Percentiles rank a stretch among this genome's conserved stretches.
These are phyloP conservation scores for Pycnococcus provasolii DNA, from an alignment of 139 green algal genomes.

Conservation along the genomic window DNA sequence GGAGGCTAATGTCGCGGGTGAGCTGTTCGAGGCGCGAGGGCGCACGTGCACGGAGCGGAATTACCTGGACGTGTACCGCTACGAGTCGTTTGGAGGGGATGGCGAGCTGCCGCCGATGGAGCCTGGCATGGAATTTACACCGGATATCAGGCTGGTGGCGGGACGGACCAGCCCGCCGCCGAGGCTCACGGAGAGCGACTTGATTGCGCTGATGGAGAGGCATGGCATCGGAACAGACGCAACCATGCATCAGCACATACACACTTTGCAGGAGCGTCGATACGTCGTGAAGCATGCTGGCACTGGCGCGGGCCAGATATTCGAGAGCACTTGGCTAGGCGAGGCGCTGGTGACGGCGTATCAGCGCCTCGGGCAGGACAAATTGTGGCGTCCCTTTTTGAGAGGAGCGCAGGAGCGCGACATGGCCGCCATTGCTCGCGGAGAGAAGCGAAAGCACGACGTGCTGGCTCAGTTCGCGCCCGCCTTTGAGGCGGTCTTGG, in stretches of 20 bases:
- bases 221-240: slow-evolving; percentile 95
- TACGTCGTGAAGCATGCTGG: slow-evolving; percentile 29
- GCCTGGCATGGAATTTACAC: slow-evolving; percentile 48
- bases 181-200: slow-evolving; percentile 71
- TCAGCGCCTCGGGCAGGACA: slow-evolving; percentile 51
- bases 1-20: slow-evolving; percentile 52
- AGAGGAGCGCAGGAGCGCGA: slow-evolving; percentile 3
- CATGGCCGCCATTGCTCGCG: neutral
- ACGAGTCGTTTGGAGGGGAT: slow-evolving; percentile 67
- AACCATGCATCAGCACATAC: slow-evolving; percentile 54
- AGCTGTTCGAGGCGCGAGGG: slow-evolving; percentile 56
- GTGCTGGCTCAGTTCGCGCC: slow-evolving; percentile 18
- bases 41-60: slow-evolving; percentile 87
- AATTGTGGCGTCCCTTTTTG: slow-evolving; percentile 17
- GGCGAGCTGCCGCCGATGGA: slow-evolving; percentile 48
- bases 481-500: slow-evolving; percentile 34
- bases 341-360: slow-evolving; percentile 73
- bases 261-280: slow-evolving; percentile 27
- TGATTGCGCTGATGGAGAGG: slow-evolving; percentile 84
- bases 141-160: slow-evolving; percentile 61
- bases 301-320: slow-evolving; percentile 43
- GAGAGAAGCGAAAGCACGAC: neutral
- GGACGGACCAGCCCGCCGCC: slow-evolving; percentile 68
- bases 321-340: slow-evolving; percentile 14
- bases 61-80: slow-evolving; percentile 93